These are phyloP conservation scores for Aspergillus alliaceus DNA, from an alignment of 2,329 filamentous ascomycete genomes.

Conservation along the genomic window DNA sequence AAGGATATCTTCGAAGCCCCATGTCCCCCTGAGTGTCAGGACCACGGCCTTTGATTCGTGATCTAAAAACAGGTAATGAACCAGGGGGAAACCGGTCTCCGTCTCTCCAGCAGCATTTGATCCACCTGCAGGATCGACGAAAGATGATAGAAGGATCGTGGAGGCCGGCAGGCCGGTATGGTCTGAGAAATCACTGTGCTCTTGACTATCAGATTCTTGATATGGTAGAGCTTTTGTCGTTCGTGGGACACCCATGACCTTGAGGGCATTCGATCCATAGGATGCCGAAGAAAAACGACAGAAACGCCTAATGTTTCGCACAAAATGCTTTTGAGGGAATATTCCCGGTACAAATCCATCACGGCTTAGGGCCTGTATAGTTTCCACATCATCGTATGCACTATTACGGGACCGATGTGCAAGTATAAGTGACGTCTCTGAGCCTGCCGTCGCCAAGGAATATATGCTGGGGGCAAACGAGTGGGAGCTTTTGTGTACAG, in stretches of 20 bases:
- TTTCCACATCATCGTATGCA: slow-evolving; percentile 47
- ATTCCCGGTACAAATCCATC: slow-evolving; percentile 47
- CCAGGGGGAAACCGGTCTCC: slow-evolving; percentile 66
- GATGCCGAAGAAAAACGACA: slow-evolving; percentile 49
- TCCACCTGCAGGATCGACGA: slow-evolving; percentile 68
- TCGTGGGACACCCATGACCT: slow-evolving; percentile 46
- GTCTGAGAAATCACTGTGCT: slow-evolving; percentile 47
- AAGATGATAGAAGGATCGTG: slow-evolving; percentile 64
- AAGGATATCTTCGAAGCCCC: slow-evolving; percentile 72
- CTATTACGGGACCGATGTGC: slow-evolving; percentile 43
- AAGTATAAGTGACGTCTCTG: slow-evolving; percentile 46
- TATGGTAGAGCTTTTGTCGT: slow-evolving; percentile 30
- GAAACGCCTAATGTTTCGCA: slow-evolving; percentile 47
- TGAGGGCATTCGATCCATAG: slow-evolving; percentile 48
- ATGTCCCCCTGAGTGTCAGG: slow-evolving; percentile 69
- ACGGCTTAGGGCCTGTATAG: slow-evolving; percentile 43
- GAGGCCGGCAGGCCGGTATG: slow-evolving; percentile 46
- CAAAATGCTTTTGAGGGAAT: slow-evolving; percentile 47
- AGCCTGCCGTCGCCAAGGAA: slow-evolving; percentile 45
- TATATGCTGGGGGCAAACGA: slow-evolving; percentile 48
- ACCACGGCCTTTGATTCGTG: slow-evolving; percentile 71
- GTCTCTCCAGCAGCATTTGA: slow-evolving; percentile 65
- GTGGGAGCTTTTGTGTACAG: slow-evolving; percentile 33
- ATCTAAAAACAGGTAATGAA: slow-evolving; percentile 72
- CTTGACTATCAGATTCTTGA: slow-evolving; percentile 37